A percentile compares a stretch with the other conserved stretches of the same genome.
Conservation (phyloP, 1,284 basidiomycete species). For the Clitocybe nebularis region DNA sequence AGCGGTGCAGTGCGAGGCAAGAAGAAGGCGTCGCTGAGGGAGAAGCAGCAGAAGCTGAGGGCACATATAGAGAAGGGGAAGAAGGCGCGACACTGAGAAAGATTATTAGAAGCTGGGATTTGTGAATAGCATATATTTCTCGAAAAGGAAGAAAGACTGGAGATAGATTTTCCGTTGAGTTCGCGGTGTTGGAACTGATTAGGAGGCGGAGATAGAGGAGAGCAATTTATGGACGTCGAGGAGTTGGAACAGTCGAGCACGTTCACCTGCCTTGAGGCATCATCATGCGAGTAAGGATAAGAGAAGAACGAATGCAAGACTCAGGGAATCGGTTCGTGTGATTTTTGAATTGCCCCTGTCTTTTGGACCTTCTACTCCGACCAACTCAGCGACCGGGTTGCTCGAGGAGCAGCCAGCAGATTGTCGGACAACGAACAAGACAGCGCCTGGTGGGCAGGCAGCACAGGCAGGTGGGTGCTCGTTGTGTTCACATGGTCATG, state of each 20-base stretch:
- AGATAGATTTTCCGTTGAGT: too few species aligned
- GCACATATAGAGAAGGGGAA: slow-evolving; percentile 72
- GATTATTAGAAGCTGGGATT: not conserved
- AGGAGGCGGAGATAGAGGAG: too few species aligned
- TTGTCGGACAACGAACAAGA: not conserved
- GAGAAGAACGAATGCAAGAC: too few species aligned
- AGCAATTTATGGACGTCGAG: too few species aligned
- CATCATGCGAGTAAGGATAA: too few species aligned
- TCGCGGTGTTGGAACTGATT: too few species aligned
- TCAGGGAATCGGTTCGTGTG: too few species aligned
- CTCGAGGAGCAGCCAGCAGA: slow-evolving; percentile 9
- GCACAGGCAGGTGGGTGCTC: not conserved
- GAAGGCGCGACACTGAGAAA: slow-evolving; percentile 41
- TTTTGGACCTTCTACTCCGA: not conserved
- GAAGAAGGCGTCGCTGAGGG: slow-evolving; percentile 83
- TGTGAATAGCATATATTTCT: not conserved
- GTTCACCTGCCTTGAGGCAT: too few species aligned
- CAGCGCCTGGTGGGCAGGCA: not conserved
- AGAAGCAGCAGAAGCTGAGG: slow-evolving; percentile 78
- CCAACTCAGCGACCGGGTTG: not conserved
- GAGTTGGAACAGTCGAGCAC: too few species aligned
- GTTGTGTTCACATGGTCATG: slow-evolving; percentile 12
- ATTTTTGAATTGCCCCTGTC: not conserved
- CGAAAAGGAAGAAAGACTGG: too few species aligned
- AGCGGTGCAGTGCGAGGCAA: slow-evolving; percentile 76